A percentile compares a stretch with the other conserved stretches of the same genome.
These are phyloP conservation scores for Rhodomyrtus tomentosa DNA, from an alignment of 345 rosid genomes.

Conservation along the genomic window DNA sequence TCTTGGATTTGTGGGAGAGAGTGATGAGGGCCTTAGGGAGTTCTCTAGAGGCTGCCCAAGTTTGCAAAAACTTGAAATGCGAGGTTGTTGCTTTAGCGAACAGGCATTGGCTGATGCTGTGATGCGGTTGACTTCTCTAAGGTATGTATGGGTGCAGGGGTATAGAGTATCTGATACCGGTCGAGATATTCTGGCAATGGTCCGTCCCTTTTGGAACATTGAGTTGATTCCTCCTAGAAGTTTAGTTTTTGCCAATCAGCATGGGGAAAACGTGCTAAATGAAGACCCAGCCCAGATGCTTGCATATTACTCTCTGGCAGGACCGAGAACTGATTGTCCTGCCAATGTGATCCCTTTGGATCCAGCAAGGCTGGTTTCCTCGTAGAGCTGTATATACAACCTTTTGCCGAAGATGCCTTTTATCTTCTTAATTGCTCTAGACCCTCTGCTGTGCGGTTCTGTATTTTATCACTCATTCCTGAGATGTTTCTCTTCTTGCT, in stretches of 20 bases:
- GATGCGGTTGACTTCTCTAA: conserved; percentile 48
- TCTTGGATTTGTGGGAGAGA: conserved; percentile 68
- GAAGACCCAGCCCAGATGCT: conserved; percentile 86
- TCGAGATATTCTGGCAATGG: conserved; percentile 60
- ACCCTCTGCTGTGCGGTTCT: conserved; percentile 15
- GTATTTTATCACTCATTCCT: not conserved
- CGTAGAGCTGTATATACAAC: conserved; percentile 31
- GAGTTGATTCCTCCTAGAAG: conserved; percentile 67
- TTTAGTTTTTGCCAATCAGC: conserved; percentile 9
- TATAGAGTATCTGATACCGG: conserved; percentile 43
- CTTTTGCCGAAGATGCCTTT: not conserved
- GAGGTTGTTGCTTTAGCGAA: conserved; percentile 85
- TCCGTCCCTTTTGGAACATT: conserved; percentile 90
- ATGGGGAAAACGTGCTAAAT: conserved; percentile 11
- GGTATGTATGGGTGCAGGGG: conserved; percentile 97
- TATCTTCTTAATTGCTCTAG: not conserved
- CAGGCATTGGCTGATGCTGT: conserved; percentile 61
- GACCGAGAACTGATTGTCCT: conserved; percentile 84
- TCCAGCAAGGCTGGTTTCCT: conserved; percentile 1
- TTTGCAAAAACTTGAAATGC: conserved; percentile 85
- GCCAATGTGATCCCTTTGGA: conserved; percentile 43
- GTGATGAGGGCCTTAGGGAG: conserved; percentile 64
- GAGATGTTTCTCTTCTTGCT: conserved; percentile 7
- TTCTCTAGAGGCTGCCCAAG: conserved; percentile 85
- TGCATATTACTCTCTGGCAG: conserved; percentile 90